phyloP scores from a whole-genome alignment of 1,284 basidiomycete species.

The Veloporphyrellus conicus region DNA sequence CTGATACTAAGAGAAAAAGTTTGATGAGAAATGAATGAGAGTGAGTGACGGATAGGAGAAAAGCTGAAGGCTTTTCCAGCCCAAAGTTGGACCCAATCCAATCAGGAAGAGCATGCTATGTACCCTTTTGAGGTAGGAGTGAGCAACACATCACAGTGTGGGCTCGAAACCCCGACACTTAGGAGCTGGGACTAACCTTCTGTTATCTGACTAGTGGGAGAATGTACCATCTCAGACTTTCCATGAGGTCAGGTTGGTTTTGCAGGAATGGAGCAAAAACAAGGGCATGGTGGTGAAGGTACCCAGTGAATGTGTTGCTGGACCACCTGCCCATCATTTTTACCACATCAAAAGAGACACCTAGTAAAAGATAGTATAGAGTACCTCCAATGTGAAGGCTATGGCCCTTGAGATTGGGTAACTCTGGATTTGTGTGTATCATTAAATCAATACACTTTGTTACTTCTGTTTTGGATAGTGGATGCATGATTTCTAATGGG shows the following conservation, averaged over 20 bases:
- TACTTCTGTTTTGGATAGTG: background rate
- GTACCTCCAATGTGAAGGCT: background rate
- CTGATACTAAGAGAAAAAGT: too few relatives aligned
- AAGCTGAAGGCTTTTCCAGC: conserved; percentile 3
- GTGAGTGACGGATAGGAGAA: background rate
- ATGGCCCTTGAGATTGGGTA: background rate
- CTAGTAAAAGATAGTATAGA: background rate
- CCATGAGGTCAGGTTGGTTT: background rate
- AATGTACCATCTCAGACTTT: background rate
- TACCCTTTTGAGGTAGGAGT: too few relatives aligned
- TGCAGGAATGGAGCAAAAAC: background rate
- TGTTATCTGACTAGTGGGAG: background rate
- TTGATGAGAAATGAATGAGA: too few relatives aligned
- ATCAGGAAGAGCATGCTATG: too few relatives aligned
- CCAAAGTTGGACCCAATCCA: background rate
- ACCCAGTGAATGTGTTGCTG: background rate
- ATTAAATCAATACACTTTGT: background rate
- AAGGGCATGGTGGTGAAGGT: background rate
- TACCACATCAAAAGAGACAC: background rate
- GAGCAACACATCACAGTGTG: too few relatives aligned
- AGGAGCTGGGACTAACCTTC: too few relatives aligned
- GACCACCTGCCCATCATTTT: background rate
- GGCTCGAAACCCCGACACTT: too few relatives aligned
- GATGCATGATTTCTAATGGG: background rate
- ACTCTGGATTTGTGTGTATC: background rate